These are phyloP conservation scores for Mycena olivaceomarginata DNA, from an alignment of 768 basidiomycete genomes.

Conservation along the genomic window DNA sequence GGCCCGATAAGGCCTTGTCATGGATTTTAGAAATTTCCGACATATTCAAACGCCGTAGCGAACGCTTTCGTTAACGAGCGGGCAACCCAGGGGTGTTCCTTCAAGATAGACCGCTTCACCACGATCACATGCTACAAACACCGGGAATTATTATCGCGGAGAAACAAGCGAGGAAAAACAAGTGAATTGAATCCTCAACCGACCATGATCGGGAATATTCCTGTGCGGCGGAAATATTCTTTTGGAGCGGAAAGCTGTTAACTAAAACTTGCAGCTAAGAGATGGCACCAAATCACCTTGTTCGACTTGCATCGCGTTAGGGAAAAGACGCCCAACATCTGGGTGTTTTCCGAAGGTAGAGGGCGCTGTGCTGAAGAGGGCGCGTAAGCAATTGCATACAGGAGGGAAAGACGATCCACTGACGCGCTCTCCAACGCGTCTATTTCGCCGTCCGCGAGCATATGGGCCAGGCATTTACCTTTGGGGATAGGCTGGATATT, in stretches of 20 bases:
- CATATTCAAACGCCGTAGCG: constrained; percentile 35
- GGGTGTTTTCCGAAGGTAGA: constrained; percentile 42
- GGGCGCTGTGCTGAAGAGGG: constrained; percentile 33
- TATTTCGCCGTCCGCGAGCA: constrained; percentile 46
- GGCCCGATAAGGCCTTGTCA: too few species aligned
- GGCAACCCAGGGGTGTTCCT: constrained; percentile 41
- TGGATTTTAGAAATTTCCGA: too few species aligned
- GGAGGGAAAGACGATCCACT: neutral
- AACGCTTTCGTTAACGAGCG: constrained; percentile 45
- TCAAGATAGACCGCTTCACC: constrained; percentile 41
- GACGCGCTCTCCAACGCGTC: constrained; percentile 45
- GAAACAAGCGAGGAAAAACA: neutral
- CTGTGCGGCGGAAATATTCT: constrained; percentile 45
- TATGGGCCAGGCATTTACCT: constrained; percentile 45
- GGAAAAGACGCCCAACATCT: constrained; percentile 42
- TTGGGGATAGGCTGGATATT: constrained; percentile 37
- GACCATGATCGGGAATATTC: constrained; percentile 43
- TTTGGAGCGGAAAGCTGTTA: neutral
- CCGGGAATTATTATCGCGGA: neutral
- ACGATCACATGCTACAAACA: constrained; percentile 38
- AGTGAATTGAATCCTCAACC: too few species aligned
- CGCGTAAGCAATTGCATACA: neutral
- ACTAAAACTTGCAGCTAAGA: neutral
- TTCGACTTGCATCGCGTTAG: constrained; percentile 39
- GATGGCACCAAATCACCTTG: constrained; percentile 4